phyloP scores from a whole-genome alignment of 176 grass and related monocot genomes.

The Hyparrhenia diplandra region DNA sequence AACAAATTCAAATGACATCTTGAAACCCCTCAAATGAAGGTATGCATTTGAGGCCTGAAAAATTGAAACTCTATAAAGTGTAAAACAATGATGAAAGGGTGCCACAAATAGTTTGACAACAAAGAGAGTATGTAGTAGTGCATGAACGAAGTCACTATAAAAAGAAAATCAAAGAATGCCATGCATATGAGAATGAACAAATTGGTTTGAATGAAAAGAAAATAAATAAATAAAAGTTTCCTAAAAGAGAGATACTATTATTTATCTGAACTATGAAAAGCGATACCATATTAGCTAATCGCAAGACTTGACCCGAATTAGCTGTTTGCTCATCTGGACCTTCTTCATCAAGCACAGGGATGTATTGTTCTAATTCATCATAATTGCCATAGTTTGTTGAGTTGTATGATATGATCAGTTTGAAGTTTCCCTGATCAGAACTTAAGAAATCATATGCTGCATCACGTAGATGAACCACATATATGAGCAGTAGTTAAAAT shows the following conservation, averaged over 20 bases:
- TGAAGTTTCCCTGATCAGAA: constrained; percentile 34
- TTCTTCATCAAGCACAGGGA: not conserved
- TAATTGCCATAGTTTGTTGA: not conserved
- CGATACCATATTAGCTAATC: constrained; percentile 50
- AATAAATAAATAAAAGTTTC: constrained; percentile 4
- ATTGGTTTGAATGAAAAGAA: not conserved
- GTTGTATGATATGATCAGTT: constrained; percentile 48
- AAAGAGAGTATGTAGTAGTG: not conserved
- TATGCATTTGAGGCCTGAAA: constrained; percentile 47
- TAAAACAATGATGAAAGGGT: not conserved
- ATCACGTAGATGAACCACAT: constrained; percentile 2
- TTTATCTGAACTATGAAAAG: not conserved
- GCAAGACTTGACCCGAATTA: not conserved
- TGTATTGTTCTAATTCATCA: not conserved
- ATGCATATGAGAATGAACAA: not conserved
- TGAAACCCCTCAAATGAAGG: constrained; percentile 35
- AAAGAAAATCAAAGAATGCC: not conserved
- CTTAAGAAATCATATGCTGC: constrained; percentile 60
- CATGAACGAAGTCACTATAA: not conserved
- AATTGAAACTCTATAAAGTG: constrained; percentile 18
- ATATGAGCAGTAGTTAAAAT: not conserved
- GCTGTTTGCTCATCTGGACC: not conserved
- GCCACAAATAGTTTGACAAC: not conserved
- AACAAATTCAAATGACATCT: constrained; percentile 51
- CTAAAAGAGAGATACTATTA: not conserved